Percentiles rank a stretch among this genome's conserved stretches.
Evolutionary conservation across 148 eudicot genomes (phyloP).

Genomic region (Polygonum maritimum): DNA sequence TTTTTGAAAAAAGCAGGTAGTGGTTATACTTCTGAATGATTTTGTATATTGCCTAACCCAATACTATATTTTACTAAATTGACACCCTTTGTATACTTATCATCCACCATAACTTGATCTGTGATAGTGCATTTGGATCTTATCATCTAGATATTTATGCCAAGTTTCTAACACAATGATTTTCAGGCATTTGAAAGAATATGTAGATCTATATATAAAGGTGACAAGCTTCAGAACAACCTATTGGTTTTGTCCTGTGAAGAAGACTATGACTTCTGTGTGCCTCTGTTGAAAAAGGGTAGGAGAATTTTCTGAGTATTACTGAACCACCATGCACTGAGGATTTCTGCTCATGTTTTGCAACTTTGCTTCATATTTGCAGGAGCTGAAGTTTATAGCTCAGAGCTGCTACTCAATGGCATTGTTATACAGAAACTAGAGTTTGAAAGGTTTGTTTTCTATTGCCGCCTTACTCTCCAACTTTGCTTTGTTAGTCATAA

Average conservation of each 20-base stretch:
- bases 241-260: conserved; percentile 79
- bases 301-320: neutral
- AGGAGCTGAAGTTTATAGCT: conserved; percentile 64
- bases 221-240: conserved; percentile 39
- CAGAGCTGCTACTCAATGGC: conserved; percentile 78
- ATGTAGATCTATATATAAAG: conserved; percentile 48
- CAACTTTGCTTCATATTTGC: conserved; percentile 13
- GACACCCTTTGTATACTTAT: neutral
- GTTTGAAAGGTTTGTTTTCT: conserved; percentile 53
- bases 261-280: conserved; percentile 61
- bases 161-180: neutral
- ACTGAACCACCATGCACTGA: neutral
- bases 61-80: neutral
- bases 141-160: neutral
- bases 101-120: neutral
- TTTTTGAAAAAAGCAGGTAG: neutral
- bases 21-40: neutral
- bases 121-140: neutral
- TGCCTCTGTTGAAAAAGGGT: conserved; percentile 86
- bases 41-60: neutral
- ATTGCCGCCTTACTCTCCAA: neutral
- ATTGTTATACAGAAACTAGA: conserved; percentile 79
- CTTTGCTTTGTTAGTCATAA: neutral
- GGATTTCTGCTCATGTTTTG: neutral
- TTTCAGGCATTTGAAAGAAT: conserved; percentile 69